Evolutionary conservation across 495 filamentous ascomycete genomes (phyloP), one percentile per base, ranked within the genome.

Genomic region (Penicillium canariense): DNA sequence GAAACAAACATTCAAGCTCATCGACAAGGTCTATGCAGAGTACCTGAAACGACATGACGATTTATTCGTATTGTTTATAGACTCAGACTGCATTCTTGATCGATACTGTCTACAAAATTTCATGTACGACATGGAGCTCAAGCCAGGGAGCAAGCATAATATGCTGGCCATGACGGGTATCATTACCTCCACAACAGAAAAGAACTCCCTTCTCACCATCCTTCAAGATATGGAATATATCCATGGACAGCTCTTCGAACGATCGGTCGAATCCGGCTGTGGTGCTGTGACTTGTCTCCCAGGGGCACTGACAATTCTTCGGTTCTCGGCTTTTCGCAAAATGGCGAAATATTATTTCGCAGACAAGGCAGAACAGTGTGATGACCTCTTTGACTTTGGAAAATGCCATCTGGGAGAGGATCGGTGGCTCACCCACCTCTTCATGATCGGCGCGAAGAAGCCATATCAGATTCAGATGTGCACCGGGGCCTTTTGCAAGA

Each of bases 301-400:
- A 5, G 94, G 94, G 4, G 94, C 94, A 12, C 76, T 98, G 48
- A 98, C 94, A 4, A 96, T 97, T 71, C 74, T 98, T 17, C 88
- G 94, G 43, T 96, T 97, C 70, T 98, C 94, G 10, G 93, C 94
- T 14, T 97, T 98, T 72, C 81, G 94, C 52, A 87, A 88, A 60
- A 96, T 98, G 91, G 90, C 94, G 58, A 96, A 96, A 67, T 96
- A 96, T 73, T 98, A 98, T 74, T 98, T 98, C 65, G 90, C 94
- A 12, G 94, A 97, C 72, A 96, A 97, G 65, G 90, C 90, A 14
- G 94, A 96, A 68, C 88, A 96, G 66, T 96, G 91, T 63, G 90
- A 96, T 35, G 94, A 98, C 73, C 79, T 97, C 17, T 98, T 98
- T 66, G 94, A 98, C 66, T 98, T 89, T 58, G 91, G 88, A 34